phyloP scores from a whole-genome alignment of 148 eudicot genomes.

The Pharnaceum exiguum region DNA sequence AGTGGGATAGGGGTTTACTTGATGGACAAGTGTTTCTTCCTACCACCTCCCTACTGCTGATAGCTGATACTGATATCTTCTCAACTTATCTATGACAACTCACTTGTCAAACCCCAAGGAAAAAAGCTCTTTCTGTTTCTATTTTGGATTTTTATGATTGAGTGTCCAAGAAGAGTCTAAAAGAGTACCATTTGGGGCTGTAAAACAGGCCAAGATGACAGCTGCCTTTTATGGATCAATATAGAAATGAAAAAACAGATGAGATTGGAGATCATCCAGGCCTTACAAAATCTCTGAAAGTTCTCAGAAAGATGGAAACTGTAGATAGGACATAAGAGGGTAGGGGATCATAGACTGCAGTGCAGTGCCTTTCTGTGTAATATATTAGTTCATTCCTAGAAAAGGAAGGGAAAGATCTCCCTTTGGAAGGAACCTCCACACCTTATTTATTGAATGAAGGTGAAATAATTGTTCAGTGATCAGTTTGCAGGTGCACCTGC shows the following conservation, averaged over 20 bases:
- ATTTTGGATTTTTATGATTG: neutral
- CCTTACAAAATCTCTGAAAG: conserved; percentile 17
- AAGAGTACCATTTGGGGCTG: neutral
- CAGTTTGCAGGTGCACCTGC: conserved; percentile 12
- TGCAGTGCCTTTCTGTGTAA: conserved; percentile 7
- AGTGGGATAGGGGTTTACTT: conserved; percentile 32
- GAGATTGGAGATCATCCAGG: conserved; percentile 11
- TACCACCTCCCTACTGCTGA: conserved; percentile 16
- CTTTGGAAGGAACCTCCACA: neutral
- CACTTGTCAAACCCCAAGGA: conserved; percentile 25
- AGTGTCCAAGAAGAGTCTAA: neutral
- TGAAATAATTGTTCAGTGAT: conserved; percentile 15
- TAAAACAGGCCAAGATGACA: conserved; percentile 14
- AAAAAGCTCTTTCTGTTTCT: neutral
- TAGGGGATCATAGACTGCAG: conserved; percentile 1
- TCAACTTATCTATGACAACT: conserved; percentile 32
- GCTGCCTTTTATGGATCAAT: conserved; percentile 17
- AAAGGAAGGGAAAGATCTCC: conserved; percentile 8
- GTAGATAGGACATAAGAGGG: neutral
- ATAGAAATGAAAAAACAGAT: neutral
- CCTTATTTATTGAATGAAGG: conserved; percentile 17
- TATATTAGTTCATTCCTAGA: conserved; percentile 4
- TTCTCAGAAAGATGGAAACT: conserved; percentile 10
- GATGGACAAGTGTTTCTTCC: conserved; percentile 41
- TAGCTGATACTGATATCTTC: neutral